Evolutionary conservation across 2,329 filamentous ascomycete species (phyloP).

Genomic region (Fusarium zealandicum): DNA sequence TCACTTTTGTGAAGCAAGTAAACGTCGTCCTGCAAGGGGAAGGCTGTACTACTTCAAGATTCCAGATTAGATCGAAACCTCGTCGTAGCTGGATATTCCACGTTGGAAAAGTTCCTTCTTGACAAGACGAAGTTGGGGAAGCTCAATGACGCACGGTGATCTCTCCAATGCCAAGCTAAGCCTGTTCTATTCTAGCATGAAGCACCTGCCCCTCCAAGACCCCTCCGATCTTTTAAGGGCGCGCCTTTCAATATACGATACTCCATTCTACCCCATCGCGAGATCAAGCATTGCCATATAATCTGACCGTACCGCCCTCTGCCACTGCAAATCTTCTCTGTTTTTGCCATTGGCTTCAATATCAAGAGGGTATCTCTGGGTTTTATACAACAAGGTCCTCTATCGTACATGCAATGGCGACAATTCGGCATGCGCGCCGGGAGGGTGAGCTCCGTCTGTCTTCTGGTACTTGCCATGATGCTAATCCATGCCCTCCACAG

Average conservation of each 20-base stretch:
- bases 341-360: neutral
- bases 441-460: constrained; percentile 29
- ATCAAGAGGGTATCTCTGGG: constrained; percentile 3
- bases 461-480: constrained; percentile 9
- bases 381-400: constrained; percentile 2
- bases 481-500: constrained; percentile 53
- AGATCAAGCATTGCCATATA: constrained; percentile 5
- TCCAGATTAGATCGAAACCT: too few relatives aligned
- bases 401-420: constrained; percentile 33
- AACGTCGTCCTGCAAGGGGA: too few relatives aligned
- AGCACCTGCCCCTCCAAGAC: too few relatives aligned
- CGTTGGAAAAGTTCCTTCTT: too few relatives aligned
- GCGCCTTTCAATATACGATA: constrained; percentile 27
- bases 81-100: too few relatives aligned
- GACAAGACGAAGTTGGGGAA: too few relatives aligned
- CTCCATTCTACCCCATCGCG: constrained; percentile 25
- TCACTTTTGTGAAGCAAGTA: too few relatives aligned
- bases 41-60: too few relatives aligned
- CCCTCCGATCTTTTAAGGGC: neutral
- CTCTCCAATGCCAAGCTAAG: too few relatives aligned
- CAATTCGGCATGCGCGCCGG: constrained; percentile 38
- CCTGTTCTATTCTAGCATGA: too few relatives aligned
- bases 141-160: too few relatives aligned
- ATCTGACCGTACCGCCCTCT: neutral
- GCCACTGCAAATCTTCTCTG: neutral